Conservation (phyloP, 768 basidiomycete species). For the Xerocomellus chrysenteron region DNA sequence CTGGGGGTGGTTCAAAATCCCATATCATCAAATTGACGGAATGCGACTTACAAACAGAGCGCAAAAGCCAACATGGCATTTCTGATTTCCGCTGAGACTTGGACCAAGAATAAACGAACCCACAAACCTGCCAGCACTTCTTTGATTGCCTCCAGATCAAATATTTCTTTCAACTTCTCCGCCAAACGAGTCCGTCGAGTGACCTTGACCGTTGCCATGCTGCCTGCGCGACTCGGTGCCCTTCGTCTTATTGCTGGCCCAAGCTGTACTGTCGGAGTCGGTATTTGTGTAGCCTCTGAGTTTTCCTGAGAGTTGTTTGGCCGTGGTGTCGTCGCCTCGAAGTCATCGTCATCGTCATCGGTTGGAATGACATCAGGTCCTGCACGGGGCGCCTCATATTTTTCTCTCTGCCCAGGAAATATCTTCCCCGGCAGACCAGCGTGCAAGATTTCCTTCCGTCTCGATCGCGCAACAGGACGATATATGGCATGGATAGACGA, state of each 20-base stretch:
- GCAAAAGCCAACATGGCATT: conserved; percentile 91
- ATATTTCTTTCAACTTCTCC: conserved; percentile 87
- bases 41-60: conserved; percentile 74
- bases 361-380: conserved; percentile 34
- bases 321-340: conserved; percentile 52
- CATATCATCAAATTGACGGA: not conserved
- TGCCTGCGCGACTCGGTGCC: conserved; percentile 46
- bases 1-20: conserved; percentile 38
- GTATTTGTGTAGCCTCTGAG: not conserved
- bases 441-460: conserved; percentile 36
- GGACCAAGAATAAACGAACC: not conserved
- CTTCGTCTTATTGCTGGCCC: conserved; percentile 24
- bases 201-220: conserved; percentile 71
- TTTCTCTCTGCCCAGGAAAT: conserved; percentile 11
- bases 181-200: conserved; percentile 73
- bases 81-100: conserved; percentile 44
- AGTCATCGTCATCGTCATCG: conserved; percentile 61
- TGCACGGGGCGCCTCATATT: conserved; percentile 34
- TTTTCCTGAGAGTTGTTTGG: conserved; percentile 25
- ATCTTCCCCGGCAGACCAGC: conserved; percentile 11
- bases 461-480: conserved; percentile 72
- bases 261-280: conserved; percentile 15
- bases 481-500: conserved; percentile 90
- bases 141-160: conserved; percentile 73
- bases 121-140: conserved; percentile 81